These are phyloP conservation scores for Pseudomonodictys pantanalensis DNA, from an alignment of 495 filamentous ascomycete species.

Conservation along the genomic window DNA sequence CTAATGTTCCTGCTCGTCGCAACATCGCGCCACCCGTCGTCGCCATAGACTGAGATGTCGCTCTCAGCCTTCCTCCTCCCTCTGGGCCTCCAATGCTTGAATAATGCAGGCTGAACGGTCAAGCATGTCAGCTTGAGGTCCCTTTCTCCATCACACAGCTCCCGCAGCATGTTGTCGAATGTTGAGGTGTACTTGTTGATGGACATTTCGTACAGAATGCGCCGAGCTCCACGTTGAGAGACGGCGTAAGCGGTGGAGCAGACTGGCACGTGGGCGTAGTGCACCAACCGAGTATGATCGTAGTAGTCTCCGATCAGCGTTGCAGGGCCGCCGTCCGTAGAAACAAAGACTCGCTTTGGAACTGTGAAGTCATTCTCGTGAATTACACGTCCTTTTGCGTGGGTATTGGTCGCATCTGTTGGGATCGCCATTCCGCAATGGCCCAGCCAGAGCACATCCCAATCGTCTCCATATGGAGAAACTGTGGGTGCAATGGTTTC, in stretches of 20 bases:
- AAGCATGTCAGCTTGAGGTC: conserved; percentile 43
- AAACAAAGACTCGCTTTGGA: background rate
- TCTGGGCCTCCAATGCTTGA: conserved; percentile 45
- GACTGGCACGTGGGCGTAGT: conserved; percentile 43
- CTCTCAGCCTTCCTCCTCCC: conserved; percentile 43
- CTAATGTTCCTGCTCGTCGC: conserved; percentile 46
- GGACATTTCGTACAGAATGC: conserved; percentile 49
- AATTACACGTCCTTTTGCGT: conserved; percentile 26
- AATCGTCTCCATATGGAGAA: conserved; percentile 57
- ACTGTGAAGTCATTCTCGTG: conserved; percentile 28
- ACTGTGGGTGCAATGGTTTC: conserved; percentile 34
- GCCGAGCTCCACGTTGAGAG: conserved; percentile 50
- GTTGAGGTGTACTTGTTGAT: conserved; percentile 42
- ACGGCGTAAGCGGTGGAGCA: conserved; percentile 56
- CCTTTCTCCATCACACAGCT: conserved; percentile 44
- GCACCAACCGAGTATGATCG: conserved; percentile 48
- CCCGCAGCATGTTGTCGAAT: conserved; percentile 50
- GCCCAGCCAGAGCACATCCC: conserved; percentile 37
- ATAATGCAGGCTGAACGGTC: conserved; percentile 46
- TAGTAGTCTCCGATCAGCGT: conserved; percentile 32
- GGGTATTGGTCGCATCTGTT: conserved; percentile 10
- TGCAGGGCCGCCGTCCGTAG: background rate
- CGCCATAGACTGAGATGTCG: conserved; percentile 43
- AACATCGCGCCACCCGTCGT: conserved; percentile 36
- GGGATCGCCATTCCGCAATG: conserved; percentile 36